Conservation (phyloP, 225 moss, liverwort and hornwort genomes). For the Climacium dendroides region DNA sequence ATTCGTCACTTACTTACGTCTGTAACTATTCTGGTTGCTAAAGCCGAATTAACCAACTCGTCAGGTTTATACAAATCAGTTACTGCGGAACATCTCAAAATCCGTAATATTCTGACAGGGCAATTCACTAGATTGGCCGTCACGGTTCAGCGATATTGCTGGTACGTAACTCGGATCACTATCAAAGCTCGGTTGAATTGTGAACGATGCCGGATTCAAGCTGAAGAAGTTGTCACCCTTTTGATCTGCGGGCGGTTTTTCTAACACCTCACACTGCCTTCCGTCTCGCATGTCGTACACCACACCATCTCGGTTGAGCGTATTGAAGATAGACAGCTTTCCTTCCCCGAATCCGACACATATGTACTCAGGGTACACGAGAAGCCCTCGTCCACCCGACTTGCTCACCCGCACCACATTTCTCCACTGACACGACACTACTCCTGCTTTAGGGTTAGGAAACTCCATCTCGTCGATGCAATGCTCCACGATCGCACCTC, state of each 20-base stretch:
- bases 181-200: neutral
- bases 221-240: neutral
- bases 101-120: neutral
- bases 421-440: neutral
- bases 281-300: neutral
- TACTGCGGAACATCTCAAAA: neutral
- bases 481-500: neutral
- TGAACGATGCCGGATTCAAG: neutral
- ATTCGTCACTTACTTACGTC: neutral
- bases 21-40: neutral
- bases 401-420: neutral
- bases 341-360: neutral
- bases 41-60: neutral
- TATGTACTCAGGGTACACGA: neutral
- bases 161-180: neutral
- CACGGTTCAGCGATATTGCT: neutral
- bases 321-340: constrained; percentile 1
- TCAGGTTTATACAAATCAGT: neutral
- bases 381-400: neutral
- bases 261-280: neutral
- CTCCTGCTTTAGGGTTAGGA: neutral
- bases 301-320: neutral
- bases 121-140: neutral
- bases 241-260: neutral
- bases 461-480: neutral